Evolutionary conservation across 2,329 filamentous ascomycete species (phyloP), one percentile per base, ranked within the genome.

Genomic region (Aureobasidium sp.): DNA sequence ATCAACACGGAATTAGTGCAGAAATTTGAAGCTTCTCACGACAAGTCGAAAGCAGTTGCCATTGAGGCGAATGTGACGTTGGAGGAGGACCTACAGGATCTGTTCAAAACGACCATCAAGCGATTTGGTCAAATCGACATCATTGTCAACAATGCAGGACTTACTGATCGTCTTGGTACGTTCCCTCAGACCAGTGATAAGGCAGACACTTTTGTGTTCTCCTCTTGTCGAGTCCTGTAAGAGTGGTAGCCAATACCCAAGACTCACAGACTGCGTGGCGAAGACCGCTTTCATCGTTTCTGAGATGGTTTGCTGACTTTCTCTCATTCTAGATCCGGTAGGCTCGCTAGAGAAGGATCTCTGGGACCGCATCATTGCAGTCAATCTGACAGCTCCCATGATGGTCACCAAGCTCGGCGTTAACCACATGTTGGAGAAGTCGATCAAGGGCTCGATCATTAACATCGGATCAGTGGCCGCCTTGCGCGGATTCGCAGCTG

Each of bases 381-480:
- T 85, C 64, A 86, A 86, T 66, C 70, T 85, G 39, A 85, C 80
- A 6, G 83, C 81, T 0, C 76, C 81, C 0, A 82, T 80, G 61
- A 68, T 84, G 48, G 72, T 82, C 53, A 80, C 76, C 61, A 82
- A 82, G 68, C 69, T 77, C 4, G 81, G 79, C 8, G 75, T 85
- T 8, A 76, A 74, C 34, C 74, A 77, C 62, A 78, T 83, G 66
- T 68, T 81, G 60, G 71, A 74, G 58, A 75, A 78, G 66, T 69
- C 69, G n/a, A 68, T 65, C 22, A 76, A 77, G 60, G 80, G 80
- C 3, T 70, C 74, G 17, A 82, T 84, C 62, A 72, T 84, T 69
- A 84, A 83, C 69, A 79, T 84, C 57, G 77, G 75, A 22, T 82
- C 78, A 27, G 74, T 78, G 36, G 78, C 80, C 11, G 75, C 76